Evolutionary conservation across 2,329 filamentous ascomycete genomes (phyloP), one percentile per base, ranked within the genome.

Genomic region (Cercospora janseana): DNA sequence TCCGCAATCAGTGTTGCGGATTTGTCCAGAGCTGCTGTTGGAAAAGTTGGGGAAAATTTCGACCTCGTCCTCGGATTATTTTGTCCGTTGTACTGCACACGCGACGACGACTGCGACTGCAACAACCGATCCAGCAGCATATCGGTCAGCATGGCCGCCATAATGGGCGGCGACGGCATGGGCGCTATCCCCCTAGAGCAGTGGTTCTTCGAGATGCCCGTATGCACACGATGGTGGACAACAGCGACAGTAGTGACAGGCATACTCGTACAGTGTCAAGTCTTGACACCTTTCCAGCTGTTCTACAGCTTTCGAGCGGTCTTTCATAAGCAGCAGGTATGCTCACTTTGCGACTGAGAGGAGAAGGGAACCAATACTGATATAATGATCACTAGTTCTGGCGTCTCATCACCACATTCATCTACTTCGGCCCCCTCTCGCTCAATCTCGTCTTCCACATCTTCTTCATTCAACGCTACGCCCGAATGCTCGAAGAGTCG

Each of bases 181-280:
- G 74, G 76, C 49, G 78, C 80, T 56, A 77, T 95, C 65, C 93
- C 92, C 32, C 79, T 98, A 6, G 93, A 97, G 72, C 86, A 92
- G 61, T 98, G 93, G 93, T 97, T 96, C 72, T 96, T 89, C 79
- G 93, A 98, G 70, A 96, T 96, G 87, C 93, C 93, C 3, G 83
- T 93, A 20, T 95, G 91, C 71, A 98, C 93, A 28, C 79, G 93
- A 55, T 94, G 88, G 85, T 98, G 93, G 93, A 97, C 93, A 16
- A 91, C 89, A 18, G 90, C 91, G 4, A 95, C 91, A 0, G 83
- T 97, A 32, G 75, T 89, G 51, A 93, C 87, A 8, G 95, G 90
- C 60, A 83, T 90, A 12, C 75, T 97, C 61, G 90, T 97, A 4
- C 93, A 97, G 71, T 97, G 90, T 72, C 84, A 94, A 64, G 85